Base-by-base conservation (phyloP, 202 grass and related monocot genomes). In the Hordeum pubiflorum region DNA sequence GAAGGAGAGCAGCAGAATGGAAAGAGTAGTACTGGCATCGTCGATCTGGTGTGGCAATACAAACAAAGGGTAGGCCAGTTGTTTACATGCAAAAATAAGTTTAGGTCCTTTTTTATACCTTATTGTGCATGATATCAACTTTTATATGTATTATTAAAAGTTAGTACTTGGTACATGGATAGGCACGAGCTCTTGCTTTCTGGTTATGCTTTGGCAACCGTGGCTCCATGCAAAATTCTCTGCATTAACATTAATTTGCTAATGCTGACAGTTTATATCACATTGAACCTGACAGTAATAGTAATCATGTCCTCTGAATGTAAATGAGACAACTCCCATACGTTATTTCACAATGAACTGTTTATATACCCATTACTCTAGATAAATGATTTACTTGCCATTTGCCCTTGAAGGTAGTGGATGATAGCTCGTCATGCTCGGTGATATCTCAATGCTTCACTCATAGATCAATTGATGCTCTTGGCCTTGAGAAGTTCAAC, bases 401-500 rank as follows among this genome's bases (percentile, higher is more conserved):
- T 17, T 46, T 2, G 21, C 13, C 4, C 12, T 2, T 66, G 29
- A 69, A 77, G 84, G 40, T 3, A 33, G 52, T 69, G 63, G 18
- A 46, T 74, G 27, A 17, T 3, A 76, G 4, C 61, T 68, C 52
- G 6, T 69, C 69, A 4, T 82, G 6, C 9, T 37, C 36, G 1
- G 23, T 76, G 18, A 21, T 58, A 58, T 68, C 50, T 6, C 40
- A 43, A 43, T 4, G 10, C 40, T 43, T 43, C 40, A 4, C 73
- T 77, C 36, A 1, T 68, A 37, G 17, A 58, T 36, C 55, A 26
- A 76, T 86, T 52, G 52, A 75, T 69, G 75, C 17, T 9, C 73
- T 87, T 81, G 56, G 54, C 63, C 65, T 80, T 83, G 27, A 93
- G 76, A 66, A 74, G 1, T 46, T 46, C 0, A 0, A 15, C 27